phyloP scores from a whole-genome alignment of 75 land plant species.

The Ceratopteris richardii region DNA sequence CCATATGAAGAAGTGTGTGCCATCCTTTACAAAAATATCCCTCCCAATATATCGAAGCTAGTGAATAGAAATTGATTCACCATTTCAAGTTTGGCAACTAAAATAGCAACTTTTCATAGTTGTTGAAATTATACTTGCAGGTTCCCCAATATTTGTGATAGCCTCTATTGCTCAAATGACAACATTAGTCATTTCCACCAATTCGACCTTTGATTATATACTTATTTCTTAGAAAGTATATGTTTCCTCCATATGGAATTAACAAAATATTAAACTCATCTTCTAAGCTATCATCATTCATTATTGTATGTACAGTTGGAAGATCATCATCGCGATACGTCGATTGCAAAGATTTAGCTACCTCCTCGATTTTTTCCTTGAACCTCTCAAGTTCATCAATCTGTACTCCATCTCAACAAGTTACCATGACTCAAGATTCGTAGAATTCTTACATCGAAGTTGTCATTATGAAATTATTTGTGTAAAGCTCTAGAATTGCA shows the following conservation, averaged over 20 bases:
- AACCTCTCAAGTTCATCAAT: conserved; percentile 37
- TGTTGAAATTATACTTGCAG: conserved; percentile 86
- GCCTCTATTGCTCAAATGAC: conserved; percentile 84
- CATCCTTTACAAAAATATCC: too few species aligned
- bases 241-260: conserved; percentile 68
- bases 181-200: too few species aligned
- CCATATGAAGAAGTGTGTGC: too few species aligned
- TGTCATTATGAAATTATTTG: too few species aligned
- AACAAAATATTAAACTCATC: neutral
- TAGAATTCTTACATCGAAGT: too few species aligned
- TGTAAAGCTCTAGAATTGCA: too few species aligned
- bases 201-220: conserved; percentile 73
- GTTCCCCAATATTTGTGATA: conserved; percentile 96
- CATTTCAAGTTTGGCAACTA: conserved; percentile 89
- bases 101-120: conserved; percentile 76
- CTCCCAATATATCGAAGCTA: too few species aligned
- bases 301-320: conserved; percentile 59
- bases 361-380: conserved; percentile 35
- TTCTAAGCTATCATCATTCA: conserved; percentile 46
- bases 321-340: conserved; percentile 41
- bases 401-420: conserved; percentile 79
- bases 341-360: conserved; percentile 57
- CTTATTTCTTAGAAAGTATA: conserved; percentile 46
- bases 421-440: conserved; percentile 96
- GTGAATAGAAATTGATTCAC: too few species aligned